Percentiles rank a stretch among this genome's conserved stretches.
These are phyloP conservation scores for Porcisia hertigi DNA, from an alignment of 208 protist species.

Conservation along the genomic window DNA sequence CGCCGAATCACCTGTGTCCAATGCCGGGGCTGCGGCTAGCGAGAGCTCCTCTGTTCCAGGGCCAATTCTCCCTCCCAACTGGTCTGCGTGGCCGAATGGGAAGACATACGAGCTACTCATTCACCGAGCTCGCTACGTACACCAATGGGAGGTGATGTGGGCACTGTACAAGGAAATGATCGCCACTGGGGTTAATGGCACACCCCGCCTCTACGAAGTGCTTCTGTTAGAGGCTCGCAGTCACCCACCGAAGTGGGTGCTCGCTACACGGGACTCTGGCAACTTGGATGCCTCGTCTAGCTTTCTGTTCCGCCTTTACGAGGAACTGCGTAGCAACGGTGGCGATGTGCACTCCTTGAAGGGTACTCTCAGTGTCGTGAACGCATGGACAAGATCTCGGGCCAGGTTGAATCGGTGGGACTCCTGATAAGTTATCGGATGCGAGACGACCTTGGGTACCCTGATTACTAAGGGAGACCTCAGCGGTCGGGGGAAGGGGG, in stretches of 20 bases:
- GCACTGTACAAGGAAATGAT: constrained; percentile 71
- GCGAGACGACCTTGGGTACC: too few species aligned
- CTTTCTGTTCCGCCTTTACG: constrained; percentile 62
- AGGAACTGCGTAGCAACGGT: constrained; percentile 53
- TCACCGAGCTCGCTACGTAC: constrained; percentile 47
- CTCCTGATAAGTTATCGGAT: neutral
- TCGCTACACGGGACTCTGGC: neutral
- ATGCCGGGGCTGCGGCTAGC: neutral
- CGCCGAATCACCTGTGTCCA: neutral
- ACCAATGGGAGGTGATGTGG: constrained; percentile 79
- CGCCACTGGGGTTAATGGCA: constrained; percentile 38
- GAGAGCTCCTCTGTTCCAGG: neutral
- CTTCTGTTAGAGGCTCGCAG: constrained; percentile 46
- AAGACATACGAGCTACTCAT: constrained; percentile 82
- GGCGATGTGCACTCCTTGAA: constrained; percentile 57
- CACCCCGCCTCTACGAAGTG: constrained; percentile 53
- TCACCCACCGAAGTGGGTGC: constrained; percentile 40
- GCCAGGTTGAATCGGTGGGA: constrained; percentile 18
- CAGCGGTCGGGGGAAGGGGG: too few species aligned
- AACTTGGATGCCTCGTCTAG: constrained; percentile 12
- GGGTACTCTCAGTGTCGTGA: constrained; percentile 61
- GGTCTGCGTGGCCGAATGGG: constrained; percentile 55
- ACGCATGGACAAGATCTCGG: constrained; percentile 70
- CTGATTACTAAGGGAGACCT: too few species aligned
- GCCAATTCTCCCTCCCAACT: constrained; percentile 40